These are phyloP conservation scores for Gamarada debralockiae DNA, from an alignment of 495 filamentous ascomycete genomes.

Conservation along the genomic window DNA sequence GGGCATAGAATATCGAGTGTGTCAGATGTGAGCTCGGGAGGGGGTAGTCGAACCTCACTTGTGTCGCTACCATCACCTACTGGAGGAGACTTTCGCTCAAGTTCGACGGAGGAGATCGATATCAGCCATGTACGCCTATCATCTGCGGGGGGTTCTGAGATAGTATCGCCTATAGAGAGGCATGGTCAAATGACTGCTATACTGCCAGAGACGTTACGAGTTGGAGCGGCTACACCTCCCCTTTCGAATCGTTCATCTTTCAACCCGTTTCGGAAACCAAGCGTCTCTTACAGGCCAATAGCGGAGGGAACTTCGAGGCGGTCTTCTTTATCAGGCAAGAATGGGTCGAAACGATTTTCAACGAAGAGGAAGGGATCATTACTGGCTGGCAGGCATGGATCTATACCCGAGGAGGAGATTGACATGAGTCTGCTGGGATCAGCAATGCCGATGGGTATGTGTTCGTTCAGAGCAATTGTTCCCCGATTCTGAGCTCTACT, in stretches of 20 bases:
- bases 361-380: constrained; percentile 15
- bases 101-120: constrained; percentile 14
- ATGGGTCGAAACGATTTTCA: constrained; percentile 4
- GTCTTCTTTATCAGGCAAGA: neutral
- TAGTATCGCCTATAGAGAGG: neutral
- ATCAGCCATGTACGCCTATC: constrained; percentile 15
- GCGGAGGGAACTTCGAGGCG: neutral
- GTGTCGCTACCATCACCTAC: constrained; percentile 13
- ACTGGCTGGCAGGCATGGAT: constrained; percentile 2
- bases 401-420: constrained; percentile 26
- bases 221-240: constrained; percentile 7
- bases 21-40: constrained; percentile 13
- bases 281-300: constrained; percentile 11
- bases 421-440: constrained; percentile 17
- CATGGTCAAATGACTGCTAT: neutral
- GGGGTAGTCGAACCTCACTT: constrained; percentile 6
- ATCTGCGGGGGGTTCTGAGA: neutral
- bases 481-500: no score
- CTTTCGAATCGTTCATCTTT: constrained; percentile 1
- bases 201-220: constrained; percentile 11
- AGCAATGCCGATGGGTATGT: no score
- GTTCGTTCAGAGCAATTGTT: no score
- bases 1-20: constrained; percentile 10
- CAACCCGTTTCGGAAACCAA: constrained; percentile 15
- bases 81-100: neutral